Evolutionary conservation across 768 basidiomycete species (phyloP).

Genomic region (Hericium alpestre): DNA sequence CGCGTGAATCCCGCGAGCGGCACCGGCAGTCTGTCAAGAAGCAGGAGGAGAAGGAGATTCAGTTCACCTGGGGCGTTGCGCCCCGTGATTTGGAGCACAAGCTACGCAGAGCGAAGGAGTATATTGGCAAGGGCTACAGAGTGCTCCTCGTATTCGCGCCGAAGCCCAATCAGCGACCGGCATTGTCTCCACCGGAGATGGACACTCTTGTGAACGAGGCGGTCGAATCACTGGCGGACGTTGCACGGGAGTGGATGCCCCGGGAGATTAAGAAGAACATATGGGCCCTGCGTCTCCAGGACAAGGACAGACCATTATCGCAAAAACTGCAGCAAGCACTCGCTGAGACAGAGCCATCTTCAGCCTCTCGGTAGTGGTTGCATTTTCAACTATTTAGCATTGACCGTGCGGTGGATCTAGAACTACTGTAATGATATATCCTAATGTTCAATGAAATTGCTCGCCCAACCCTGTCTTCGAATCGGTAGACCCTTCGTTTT

Average conservation of each 20-base stretch:
- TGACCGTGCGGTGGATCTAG: no score
- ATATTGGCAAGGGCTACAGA: conserved; percentile 20
- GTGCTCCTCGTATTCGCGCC: conserved; percentile 21
- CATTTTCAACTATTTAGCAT: no score
- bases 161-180: conserved; percentile 15
- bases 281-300: conserved; percentile 6
- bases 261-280: conserved; percentile 9
- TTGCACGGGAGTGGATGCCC: conserved; percentile 13
- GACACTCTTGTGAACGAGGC: conserved; percentile 7
- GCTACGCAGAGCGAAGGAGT: conserved; percentile 21
- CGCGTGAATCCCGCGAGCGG: conserved; percentile 5
- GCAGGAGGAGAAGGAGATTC: conserved; percentile 24
- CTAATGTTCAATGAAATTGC: no score
- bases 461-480: no score
- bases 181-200: neutral
- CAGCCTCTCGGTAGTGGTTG: no score
- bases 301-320: conserved; percentile 6
- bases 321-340: conserved; percentile 3
- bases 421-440: no score
- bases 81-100: conserved; percentile 27
- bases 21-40: conserved; percentile 4
- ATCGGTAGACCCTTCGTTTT: conserved; percentile 15
- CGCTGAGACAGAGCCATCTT: no score
- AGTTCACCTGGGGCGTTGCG: conserved; percentile 26
- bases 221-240: conserved; percentile 15